A percentile compares a stretch with the other conserved stretches of the same genome.
These are phyloP conservation scores for Skeletonema tropicum DNA, from an alignment of 108 stramenopile species.

Conservation along the genomic window DNA sequence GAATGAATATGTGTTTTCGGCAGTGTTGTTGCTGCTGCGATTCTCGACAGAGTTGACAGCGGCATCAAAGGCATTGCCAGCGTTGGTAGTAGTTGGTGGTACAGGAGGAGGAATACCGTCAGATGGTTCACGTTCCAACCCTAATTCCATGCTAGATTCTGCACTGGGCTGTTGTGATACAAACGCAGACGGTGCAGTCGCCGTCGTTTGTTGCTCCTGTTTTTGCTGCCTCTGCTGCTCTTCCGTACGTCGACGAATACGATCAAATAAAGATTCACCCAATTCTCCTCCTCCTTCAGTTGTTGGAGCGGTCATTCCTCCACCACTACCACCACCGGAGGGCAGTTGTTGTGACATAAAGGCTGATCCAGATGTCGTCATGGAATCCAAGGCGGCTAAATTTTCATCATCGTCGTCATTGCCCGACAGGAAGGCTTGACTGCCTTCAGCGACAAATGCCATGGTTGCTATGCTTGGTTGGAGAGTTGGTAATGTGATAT, in stretches of 20 bases:
- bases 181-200: constrained; percentile 3
- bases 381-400: constrained; percentile 39
- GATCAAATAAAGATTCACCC: constrained; percentile 39
- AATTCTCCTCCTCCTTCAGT: neutral
- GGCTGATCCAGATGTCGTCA: constrained; percentile 14
- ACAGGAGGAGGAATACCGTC: neutral
- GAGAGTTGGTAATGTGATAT: too few species aligned
- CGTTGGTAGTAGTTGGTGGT: neutral
- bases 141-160: constrained; percentile 27
- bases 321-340: neutral
- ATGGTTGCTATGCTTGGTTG: neutral
- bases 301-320: neutral
- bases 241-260: constrained; percentile 34
- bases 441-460: neutral
- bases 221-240: constrained; percentile 27
- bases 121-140: constrained; percentile 1
- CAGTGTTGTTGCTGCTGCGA: neutral
- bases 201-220: neutral
- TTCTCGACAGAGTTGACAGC: constrained; percentile 1
- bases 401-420: constrained; percentile 27
- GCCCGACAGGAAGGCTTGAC: constrained; percentile 28
- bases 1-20: constrained; percentile 40
- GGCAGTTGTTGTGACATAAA: neutral
- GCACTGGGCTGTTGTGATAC: constrained; percentile 9
- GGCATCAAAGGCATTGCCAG: constrained; percentile 7